phyloP scores from a whole-genome alignment of 768 basidiomycete genomes.

The Lactarius indigo region DNA sequence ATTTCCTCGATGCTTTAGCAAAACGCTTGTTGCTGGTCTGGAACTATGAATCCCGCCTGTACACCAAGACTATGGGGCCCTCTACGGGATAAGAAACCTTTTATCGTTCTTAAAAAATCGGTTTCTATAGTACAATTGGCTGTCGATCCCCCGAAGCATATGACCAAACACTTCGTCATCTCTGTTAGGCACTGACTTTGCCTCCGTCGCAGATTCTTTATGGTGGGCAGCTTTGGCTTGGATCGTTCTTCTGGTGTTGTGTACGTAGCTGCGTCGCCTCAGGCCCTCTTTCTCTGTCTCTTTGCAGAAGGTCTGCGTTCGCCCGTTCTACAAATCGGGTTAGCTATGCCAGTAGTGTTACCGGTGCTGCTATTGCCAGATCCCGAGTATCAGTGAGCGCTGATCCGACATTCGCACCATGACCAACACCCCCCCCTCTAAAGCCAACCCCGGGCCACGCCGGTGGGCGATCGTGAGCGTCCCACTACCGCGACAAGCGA shows the following conservation, averaged over 20 bases:
- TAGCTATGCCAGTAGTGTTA: too few species aligned
- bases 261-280: background rate
- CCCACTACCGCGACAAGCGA: too few species aligned
- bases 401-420: background rate
- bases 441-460: background rate
- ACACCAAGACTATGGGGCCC: background rate
- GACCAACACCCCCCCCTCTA: background rate
- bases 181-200: background rate
- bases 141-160: too few species aligned
- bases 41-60: background rate
- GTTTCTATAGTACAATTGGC: too few species aligned
- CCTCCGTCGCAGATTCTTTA: background rate
- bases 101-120: too few species aligned
- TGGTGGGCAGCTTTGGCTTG: background rate
- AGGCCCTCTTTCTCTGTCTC: background rate
- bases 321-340: background rate
- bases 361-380: too few species aligned
- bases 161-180: background rate
- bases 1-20: background rate
- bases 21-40: background rate
- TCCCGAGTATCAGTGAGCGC: background rate
- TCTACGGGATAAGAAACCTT: background rate
- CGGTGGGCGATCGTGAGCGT: background rate
- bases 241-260: background rate
- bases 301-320: background rate